Percentiles rank a stretch among this genome's conserved stretches.
Evolutionary conservation across 2,329 filamentous ascomycete genomes (phyloP).

Genomic region (Sporothrix phasma): DNA sequence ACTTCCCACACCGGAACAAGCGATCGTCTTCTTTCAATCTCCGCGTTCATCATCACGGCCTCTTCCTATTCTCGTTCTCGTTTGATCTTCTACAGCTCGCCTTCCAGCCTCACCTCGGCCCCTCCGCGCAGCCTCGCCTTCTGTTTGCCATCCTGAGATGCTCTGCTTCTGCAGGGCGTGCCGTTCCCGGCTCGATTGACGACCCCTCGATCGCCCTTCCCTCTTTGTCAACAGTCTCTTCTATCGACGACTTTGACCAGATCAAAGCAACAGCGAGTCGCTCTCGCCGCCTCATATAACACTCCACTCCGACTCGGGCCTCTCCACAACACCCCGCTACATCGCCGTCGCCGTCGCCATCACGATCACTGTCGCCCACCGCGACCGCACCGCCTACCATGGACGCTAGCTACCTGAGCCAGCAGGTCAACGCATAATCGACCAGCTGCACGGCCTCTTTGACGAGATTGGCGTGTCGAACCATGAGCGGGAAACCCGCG

Average conservation of each 20-base stretch:
- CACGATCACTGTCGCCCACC: background rate
- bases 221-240: background rate
- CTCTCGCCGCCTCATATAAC: background rate
- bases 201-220: background rate
- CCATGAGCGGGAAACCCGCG: conserved; percentile 83
- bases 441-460: conserved; percentile 86
- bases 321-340: background rate
- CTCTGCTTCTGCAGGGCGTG: conserved; percentile 14
- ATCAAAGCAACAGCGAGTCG: background rate
- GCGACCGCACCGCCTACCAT: conserved; percentile 36
- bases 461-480: conserved; percentile 94
- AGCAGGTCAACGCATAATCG: conserved; percentile 92
- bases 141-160: conserved; percentile 15
- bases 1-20: conserved; percentile 6
- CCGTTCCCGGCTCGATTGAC: conserved; percentile 15
- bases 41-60: background rate
- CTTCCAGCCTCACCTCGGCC: background rate
- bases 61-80: background rate
- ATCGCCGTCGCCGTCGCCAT: background rate
- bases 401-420: conserved; percentile 86
- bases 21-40: background rate
- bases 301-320: background rate
- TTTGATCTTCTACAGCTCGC: background rate
- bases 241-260: background rate
- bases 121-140: background rate